Base-by-base conservation (phyloP, 2,329 filamentous ascomycete species). In the Purpureocillium takamizusanense region DNA sequence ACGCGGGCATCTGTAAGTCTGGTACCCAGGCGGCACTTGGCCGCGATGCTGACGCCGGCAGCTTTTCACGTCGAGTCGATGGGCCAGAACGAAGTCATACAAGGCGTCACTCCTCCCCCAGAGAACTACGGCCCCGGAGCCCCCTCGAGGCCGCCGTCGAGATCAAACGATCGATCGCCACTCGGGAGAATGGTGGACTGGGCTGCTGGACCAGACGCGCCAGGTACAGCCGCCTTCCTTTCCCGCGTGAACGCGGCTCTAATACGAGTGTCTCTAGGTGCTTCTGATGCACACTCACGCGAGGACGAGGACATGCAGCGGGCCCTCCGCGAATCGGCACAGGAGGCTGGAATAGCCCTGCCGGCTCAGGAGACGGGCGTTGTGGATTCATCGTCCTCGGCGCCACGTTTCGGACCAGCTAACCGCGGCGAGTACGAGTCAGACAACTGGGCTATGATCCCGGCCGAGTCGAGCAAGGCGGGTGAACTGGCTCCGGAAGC, bases 121-220 rank as follows among this genome's bases (percentile, higher is more conserved):
- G 62, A 63, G 29, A 55, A 57, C 33, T 67, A 67, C 41, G 61
- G 59, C 28, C 57, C 59, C 8, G 62, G 61, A 21, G 69, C 72
- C 5, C 73, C 74, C 0, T 79, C 78, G 14, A 67, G 77, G 40
- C 78, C 78, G n/a, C 78, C 78, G 2, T 81, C 78, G 16, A 63
- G 76, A 55, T 65, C 70, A 33, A 73, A 72, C 42, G 70, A 70
- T 45, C 67, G 66, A 49, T 80, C 77, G 27, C 76, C 77, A 8
- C 53, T 78, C 42, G 64, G 68, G 53, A 71, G 61, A 47, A 59
- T 73, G 44, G 59, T 67, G 46, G 69, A 76, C 37, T 68, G 69
- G 60, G 29, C 31, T 25, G 61, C 62, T 40, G 56, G 61, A 18
- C 56, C 58, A 37, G 59, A 65, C 38, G 55, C 59, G 45, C 54